These are phyloP conservation scores for Aplosporella prunicola DNA, from an alignment of 2,329 filamentous ascomycete genomes.

Conservation along the genomic window DNA sequence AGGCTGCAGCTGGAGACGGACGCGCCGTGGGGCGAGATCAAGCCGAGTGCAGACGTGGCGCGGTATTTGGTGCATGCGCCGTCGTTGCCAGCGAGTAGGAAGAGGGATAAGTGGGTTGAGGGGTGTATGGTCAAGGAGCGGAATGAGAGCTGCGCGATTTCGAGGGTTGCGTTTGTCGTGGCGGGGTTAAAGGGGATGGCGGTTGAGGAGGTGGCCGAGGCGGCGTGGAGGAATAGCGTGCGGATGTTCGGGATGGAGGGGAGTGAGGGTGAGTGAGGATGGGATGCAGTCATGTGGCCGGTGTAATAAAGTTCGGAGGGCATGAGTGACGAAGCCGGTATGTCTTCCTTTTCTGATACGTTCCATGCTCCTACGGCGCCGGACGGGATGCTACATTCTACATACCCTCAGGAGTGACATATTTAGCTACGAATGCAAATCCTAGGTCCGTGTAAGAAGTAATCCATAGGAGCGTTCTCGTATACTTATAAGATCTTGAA, in stretches of 20 bases:
- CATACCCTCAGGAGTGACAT: no score
- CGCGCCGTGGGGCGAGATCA: slow-evolving; percentile 40
- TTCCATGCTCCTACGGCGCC: no score
- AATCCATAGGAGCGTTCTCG: no score
- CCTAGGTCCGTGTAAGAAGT: no score
- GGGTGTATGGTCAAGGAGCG: slow-evolving; percentile 42
- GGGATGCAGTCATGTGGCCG: no score
- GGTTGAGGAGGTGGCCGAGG: slow-evolving; percentile 35
- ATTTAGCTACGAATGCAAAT: no score
- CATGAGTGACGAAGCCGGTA: no score
- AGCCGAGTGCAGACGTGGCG: slow-evolving; percentile 26
- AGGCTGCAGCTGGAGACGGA: slow-evolving; percentile 40
- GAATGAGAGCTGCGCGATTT: slow-evolving; percentile 43
- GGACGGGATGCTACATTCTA: no score
- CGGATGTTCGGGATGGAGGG: slow-evolving; percentile 21
- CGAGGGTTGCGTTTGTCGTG: slow-evolving; percentile 38
- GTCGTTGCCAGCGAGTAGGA: slow-evolving; percentile 34
- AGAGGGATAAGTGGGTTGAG: slow-evolving; percentile 40
- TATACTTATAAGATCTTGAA: no score
- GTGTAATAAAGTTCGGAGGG: no score
- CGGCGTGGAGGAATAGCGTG: slow-evolving; percentile 30
- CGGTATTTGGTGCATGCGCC: slow-evolving; percentile 36
- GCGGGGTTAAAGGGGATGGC: slow-evolving; percentile 38
- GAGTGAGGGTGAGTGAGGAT: no score
- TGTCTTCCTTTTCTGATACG: no score